These are phyloP conservation scores for Sugiyamaella boreocaroliniensis DNA, from an alignment of 805 yeast genomes.

Conservation along the genomic window DNA sequence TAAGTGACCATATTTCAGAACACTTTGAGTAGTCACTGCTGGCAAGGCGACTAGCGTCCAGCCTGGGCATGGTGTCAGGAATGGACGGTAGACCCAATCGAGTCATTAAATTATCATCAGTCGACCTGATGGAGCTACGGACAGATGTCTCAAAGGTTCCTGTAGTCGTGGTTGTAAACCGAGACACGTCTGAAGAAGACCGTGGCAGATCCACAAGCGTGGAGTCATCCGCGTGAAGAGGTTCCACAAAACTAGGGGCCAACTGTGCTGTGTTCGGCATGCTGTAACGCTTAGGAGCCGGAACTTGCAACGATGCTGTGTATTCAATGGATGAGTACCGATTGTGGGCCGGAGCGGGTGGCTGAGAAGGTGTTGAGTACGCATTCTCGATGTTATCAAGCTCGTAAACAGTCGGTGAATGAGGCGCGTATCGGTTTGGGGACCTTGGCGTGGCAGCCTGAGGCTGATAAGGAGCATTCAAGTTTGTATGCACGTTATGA, in stretches of 20 bases:
- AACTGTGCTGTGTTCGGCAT: background rate
- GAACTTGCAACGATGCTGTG: background rate
- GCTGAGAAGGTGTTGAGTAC: background rate
- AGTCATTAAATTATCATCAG: slow-evolving; percentile 16
- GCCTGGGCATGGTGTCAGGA: slow-evolving; percentile 15
- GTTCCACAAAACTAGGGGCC: background rate
- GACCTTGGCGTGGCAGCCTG: background rate
- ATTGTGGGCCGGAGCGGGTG: background rate
- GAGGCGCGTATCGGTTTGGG: background rate
- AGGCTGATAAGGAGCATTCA: background rate
- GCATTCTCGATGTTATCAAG: background rate
- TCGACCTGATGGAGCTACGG: slow-evolving; percentile 14
- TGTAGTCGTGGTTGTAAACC: background rate
- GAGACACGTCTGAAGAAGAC: background rate
- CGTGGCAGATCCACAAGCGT: background rate
- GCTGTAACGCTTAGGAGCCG: background rate
- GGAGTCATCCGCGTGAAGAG: background rate
- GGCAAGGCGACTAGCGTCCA: slow-evolving; percentile 18
- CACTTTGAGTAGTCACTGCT: slow-evolving; percentile 17
- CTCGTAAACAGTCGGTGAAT: background rate
- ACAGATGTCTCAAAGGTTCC: slow-evolving; percentile 4
- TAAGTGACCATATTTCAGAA: slow-evolving; percentile 17
- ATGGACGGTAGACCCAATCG: slow-evolving; percentile 20
- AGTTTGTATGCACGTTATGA: background rate
- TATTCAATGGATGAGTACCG: background rate